Evolutionary conservation across 805 yeast species (phyloP).

Genomic region (Candida xyloterini): DNA sequence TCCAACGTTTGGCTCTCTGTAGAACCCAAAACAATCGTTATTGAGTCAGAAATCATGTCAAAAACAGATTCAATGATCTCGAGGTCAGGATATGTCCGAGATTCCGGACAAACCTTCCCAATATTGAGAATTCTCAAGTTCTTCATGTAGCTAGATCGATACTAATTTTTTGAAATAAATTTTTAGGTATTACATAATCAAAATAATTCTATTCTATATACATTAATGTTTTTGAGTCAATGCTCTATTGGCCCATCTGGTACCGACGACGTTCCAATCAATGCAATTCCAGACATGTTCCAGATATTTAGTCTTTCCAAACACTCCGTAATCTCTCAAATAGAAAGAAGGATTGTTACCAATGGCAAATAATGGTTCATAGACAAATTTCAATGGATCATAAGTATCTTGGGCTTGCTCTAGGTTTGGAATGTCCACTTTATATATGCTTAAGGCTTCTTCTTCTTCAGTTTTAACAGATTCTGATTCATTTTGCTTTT

Average conservation of each 20-base stretch:
- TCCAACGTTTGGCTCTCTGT: conserved; percentile 57
- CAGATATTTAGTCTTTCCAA: conserved; percentile 70
- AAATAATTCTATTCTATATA: conserved; percentile 2
- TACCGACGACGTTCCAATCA: conserved; percentile 76
- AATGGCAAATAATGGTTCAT: conserved; percentile 63
- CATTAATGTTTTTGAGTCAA: conserved; percentile 6
- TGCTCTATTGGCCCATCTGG: conserved; percentile 33
- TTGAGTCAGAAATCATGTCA: conserved; percentile 70
- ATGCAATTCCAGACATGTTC: conserved; percentile 72
- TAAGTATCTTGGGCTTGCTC: conserved; percentile 42
- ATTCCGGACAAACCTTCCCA: conserved; percentile 49
- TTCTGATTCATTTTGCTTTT: conserved; percentile 22
- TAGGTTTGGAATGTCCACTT: conserved; percentile 28
- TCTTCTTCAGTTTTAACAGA: conserved; percentile 10
- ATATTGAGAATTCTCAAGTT: conserved; percentile 42
- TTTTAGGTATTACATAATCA: conserved; percentile 12
- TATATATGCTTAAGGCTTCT: conserved; percentile 11
- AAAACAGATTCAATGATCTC: conserved; percentile 54
- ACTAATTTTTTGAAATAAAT: conserved; percentile 3
- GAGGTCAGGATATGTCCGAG: conserved; percentile 64
- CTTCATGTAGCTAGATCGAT: conserved; percentile 25
- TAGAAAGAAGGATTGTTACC: conserved; percentile 73
- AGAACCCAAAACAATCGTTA: conserved; percentile 61
- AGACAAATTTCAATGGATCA: conserved; percentile 38
- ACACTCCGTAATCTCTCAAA: conserved; percentile 73